Evolutionary conservation across 371 early-diverging fungal genomes (phyloP), one percentile per base, ranked within the genome.

Genomic region (Syncephalastrum sp.): DNA sequence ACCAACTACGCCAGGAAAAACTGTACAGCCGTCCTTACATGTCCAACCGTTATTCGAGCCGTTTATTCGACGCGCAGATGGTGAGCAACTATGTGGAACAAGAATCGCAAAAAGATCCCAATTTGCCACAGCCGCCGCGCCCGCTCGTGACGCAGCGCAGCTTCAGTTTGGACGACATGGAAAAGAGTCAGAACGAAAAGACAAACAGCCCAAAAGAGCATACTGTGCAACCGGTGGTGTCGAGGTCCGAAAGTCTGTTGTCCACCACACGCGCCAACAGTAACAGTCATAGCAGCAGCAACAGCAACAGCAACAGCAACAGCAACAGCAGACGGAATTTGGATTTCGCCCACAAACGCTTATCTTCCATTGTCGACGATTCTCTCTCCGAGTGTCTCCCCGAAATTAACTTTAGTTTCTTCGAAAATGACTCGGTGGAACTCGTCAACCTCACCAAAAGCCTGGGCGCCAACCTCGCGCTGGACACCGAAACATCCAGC

Each of bases 371-470:
- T 29, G 29, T 29, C 29, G 29, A 29, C 3, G 29, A 29, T 29
- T 29, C 29, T 29, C 29, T 29, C 29, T 29, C 29, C 29, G 29
- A 29, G 29, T 29, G 29, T 10, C 50, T 65, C 17, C 60, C 58
- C 2, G 63, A 64, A 16, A 65, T 69, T 8, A 75, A 75, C 44
- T 63, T 72, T 17, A 75, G 74, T 1, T 75, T 71, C 46, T 79
- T 75, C 53, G 79, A 79, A 21, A 71, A 75, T 47, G 79, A 79
- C 25, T 74, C 75, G 0, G 59, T 67, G 16, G 79, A 79, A 48
- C 42, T 79, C 8, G 25, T 64, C 24, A 72, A 79, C 48, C 56
- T 79, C 8, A 72, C 79, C 33, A 75, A 75, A 42, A 64, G 64
- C 19, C 51, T 79, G 17, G 72, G 75, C 17, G 69, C 71, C 27